phyloP scores from a whole-genome alignment of 306 rosid species.

The Ceratonia siliqua region DNA sequence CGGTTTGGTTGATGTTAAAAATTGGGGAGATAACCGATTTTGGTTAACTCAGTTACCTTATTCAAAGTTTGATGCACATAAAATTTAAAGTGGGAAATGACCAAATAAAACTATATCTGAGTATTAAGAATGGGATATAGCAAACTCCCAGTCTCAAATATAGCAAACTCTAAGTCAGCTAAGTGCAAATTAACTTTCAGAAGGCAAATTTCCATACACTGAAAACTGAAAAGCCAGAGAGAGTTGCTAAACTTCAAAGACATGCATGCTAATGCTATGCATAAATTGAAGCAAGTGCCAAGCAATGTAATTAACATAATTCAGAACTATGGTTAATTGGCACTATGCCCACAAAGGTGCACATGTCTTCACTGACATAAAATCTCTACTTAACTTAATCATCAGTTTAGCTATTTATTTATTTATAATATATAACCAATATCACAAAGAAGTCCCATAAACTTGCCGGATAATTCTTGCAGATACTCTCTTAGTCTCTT shows the following conservation, averaged over 20 bases:
- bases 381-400: constrained; percentile 1
- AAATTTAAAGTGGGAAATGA: neutral
- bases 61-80: too few species aligned
- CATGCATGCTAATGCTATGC: neutral
- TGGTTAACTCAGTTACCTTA: too few species aligned
- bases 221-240: constrained; percentile 16
- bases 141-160: constrained; percentile 88
- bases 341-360: neutral
- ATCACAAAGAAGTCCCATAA: neutral
- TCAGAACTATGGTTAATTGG: neutral
- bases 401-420: neutral
- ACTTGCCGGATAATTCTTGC: neutral
- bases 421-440: neutral
- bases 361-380: neutral
- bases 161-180: too few species aligned
- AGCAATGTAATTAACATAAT: constrained; percentile 1
- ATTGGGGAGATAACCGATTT: too few species aligned
- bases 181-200: constrained; percentile 64
- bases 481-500: constrained; percentile 59
- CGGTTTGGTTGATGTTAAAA: too few species aligned
- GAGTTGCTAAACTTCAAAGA: constrained; percentile 3
- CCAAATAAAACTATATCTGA: neutral
- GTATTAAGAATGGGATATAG: constrained; percentile 82
- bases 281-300: neutral
- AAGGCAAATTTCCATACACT: constrained; percentile 96